A percentile compares a stretch with the other conserved stretches of the same genome.
These are phyloP conservation scores for Fusarium praegraminearum DNA, from an alignment of 2,329 filamentous ascomycete species.

Conservation along the genomic window DNA sequence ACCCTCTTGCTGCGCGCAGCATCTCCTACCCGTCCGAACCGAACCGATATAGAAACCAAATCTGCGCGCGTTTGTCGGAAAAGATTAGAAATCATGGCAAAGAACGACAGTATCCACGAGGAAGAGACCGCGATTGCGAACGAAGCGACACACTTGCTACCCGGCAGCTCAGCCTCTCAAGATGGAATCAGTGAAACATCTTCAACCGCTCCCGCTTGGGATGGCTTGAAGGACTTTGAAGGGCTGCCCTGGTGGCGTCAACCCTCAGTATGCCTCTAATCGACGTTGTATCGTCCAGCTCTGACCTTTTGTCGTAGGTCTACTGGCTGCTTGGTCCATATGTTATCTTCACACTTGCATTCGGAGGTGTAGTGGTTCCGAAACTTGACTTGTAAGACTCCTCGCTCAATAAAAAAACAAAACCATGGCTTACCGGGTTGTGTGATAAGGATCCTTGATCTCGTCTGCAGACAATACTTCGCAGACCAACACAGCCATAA, in stretches of 20 bases:
- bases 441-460: conserved; percentile 72
- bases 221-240: conserved; percentile 68
- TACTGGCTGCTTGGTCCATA: conserved; percentile 88
- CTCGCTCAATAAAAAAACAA: not conserved
- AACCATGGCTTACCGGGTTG: conserved; percentile 31
- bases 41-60: not conserved
- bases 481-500: conserved; percentile 71
- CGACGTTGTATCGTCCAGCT: conserved; percentile 10
- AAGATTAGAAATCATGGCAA: conserved; percentile 24
- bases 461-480: conserved; percentile 88
- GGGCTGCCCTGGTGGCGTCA: conserved; percentile 71
- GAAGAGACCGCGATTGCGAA: conserved; percentile 25
- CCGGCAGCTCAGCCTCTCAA: conserved; percentile 38
- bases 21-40: not conserved
- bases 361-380: conserved; percentile 87
- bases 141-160: conserved; percentile 57
- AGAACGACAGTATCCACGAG: conserved; percentile 3
- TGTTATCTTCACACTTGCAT: conserved; percentile 83
- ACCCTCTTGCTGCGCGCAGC: conserved; percentile 22
- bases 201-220: conserved; percentile 55
- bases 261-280: conserved; percentile 66
- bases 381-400: conserved; percentile 78
- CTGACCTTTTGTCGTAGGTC: conserved; percentile 64
- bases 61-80: not conserved
- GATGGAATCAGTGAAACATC: conserved; percentile 26